A percentile compares a stretch with the other conserved stretches of the same genome.
Evolutionary conservation across 179 eudicot species (phyloP).

Genomic region (Beta macrorhiza): DNA sequence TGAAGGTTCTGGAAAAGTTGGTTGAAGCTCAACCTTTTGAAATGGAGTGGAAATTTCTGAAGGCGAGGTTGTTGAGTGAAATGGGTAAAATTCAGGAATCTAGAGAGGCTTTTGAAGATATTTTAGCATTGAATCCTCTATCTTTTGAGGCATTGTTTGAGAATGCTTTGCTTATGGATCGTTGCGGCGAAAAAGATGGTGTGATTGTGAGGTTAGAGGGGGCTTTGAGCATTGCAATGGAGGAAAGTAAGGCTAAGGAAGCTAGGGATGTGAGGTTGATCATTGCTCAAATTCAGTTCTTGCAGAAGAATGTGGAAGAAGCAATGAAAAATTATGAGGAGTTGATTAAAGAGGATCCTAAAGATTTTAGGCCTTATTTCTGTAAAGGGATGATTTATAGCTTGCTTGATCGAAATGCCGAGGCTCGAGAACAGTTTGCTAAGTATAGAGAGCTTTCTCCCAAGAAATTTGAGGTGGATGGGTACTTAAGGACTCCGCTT

Average conservation of each 20-base stretch:
- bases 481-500: slow-evolving; percentile 60
- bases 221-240: slow-evolving; percentile 52
- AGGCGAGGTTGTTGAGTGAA: slow-evolving; percentile 55
- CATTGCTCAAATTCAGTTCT: slow-evolving; percentile 66
- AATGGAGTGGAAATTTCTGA: slow-evolving; percentile 53
- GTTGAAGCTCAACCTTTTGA: slow-evolving; percentile 50
- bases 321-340: slow-evolving; percentile 63
- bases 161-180: slow-evolving; percentile 67
- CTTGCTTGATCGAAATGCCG: slow-evolving; percentile 55
- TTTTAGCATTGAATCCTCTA: slow-evolving; percentile 43
- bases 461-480: slow-evolving; percentile 69
- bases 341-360: slow-evolving; percentile 62
- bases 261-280: slow-evolving; percentile 67
- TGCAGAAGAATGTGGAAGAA: slow-evolving; percentile 71
- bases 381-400: slow-evolving; percentile 81
- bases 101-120: slow-evolving; percentile 51
- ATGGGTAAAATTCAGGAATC: slow-evolving; percentile 54
- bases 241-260: slow-evolving; percentile 52
- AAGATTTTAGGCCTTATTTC: slow-evolving; percentile 69
- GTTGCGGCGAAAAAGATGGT: slow-evolving; percentile 46
- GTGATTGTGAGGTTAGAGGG: slow-evolving; percentile 55
- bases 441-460: slow-evolving; percentile 69
- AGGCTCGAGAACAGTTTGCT: slow-evolving; percentile 65
- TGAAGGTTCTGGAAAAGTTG: slow-evolving; percentile 44
- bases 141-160: slow-evolving; percentile 66